Base-by-base conservation (phyloP, 768 basidiomycete species). In the Exidia glandulosa region DNA sequence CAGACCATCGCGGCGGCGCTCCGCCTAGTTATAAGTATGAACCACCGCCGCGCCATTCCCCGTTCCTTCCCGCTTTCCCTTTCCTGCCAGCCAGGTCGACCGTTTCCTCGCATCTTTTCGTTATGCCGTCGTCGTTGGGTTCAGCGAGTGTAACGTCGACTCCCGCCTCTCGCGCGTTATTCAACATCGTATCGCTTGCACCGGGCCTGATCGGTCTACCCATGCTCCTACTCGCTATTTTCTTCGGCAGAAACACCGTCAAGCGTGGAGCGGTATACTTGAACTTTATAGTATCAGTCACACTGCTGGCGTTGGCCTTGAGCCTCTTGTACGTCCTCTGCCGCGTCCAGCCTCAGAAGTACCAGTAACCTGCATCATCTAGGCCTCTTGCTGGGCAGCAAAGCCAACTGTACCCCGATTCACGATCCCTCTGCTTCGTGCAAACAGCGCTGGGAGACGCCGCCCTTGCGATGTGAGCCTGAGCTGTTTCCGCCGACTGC, bases 111-210 rank as follows among this genome's bases (percentile, higher is more conserved):
- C n/a, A n/a, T n/a, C n/a, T n/a, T n/a, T n/a, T n/a, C n/a, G n/a
- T n/a, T n/a, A n/a, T n/a, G n/a, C n/a, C n/a, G n/a, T n/a, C n/a
- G n/a, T n/a, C n/a, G n/a, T n/a, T n/a, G n/a, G n/a, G n/a, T n/a
- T n/a, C n/a, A n/a, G 41, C 9, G n/a, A 19, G 54, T 29, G 23
- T 56, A 2, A 33, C 27, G 54, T 31, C 30, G n/a, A 27, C 16
- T 33, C 16, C 30, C 54, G 32, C 29, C 9, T 56, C 30, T 16
- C 32, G 54, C 14, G 54, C 14, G 54, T 19, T 6, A 2, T 34
- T 71, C 75, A 88, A 72, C 90, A 90, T 64, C 85, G 86, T 61
- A 91, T 91, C 25, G 88, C 79, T 50, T 83, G 84, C 58, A 97
- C 78, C 6, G 94, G 94, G 66, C 94, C 93, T 45, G 41, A 6